Percentiles rank a stretch among this genome's conserved stretches.
phyloP scores from a whole-genome alignment of 305 asterid species.

The Plantago coronopus region DNA sequence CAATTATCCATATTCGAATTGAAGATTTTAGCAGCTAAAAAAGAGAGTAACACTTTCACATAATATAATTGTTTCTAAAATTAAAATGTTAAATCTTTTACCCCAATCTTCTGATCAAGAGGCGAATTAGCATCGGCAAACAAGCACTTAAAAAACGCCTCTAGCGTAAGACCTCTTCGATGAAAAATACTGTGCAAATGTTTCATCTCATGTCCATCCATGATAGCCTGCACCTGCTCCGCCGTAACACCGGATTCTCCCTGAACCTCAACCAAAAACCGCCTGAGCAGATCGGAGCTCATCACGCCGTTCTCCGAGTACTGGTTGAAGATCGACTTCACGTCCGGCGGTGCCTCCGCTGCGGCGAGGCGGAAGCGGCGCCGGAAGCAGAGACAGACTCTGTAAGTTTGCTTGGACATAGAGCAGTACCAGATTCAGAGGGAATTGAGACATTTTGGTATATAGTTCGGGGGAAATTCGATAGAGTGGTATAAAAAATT shows the following conservation, averaged over 20 bases:
- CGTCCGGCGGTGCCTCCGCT: conserved; percentile 68
- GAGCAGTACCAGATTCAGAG: background rate
- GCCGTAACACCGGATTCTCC: conserved; percentile 53
- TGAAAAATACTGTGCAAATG: conserved; percentile 52
- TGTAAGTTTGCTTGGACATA: conserved; percentile 82
- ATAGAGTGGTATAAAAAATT: background rate
- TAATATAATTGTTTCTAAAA: background rate
- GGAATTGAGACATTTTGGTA: background rate
- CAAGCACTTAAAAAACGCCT: conserved; percentile 67
- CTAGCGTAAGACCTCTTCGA: conserved; percentile 53
- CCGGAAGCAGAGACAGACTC: conserved; percentile 84
- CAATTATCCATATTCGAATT: no score
- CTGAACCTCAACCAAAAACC: conserved; percentile 73
- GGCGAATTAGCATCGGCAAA: conserved; percentile 69
- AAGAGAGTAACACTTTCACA: no score
- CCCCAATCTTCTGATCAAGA: conserved; percentile 54
- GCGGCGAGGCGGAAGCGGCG: conserved; percentile 69
- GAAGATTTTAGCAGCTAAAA: no score
- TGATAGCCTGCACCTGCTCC: conserved; percentile 60
- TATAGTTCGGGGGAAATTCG: background rate
- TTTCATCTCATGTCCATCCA: conserved; percentile 37
- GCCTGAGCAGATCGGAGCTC: conserved; percentile 46
- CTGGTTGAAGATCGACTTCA: conserved; percentile 42
- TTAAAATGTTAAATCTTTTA: conserved; percentile 20
- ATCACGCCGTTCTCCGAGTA: conserved; percentile 68